Conservation (phyloP, 768 basidiomycete genomes). For the Hortiboletus campestris region DNA sequence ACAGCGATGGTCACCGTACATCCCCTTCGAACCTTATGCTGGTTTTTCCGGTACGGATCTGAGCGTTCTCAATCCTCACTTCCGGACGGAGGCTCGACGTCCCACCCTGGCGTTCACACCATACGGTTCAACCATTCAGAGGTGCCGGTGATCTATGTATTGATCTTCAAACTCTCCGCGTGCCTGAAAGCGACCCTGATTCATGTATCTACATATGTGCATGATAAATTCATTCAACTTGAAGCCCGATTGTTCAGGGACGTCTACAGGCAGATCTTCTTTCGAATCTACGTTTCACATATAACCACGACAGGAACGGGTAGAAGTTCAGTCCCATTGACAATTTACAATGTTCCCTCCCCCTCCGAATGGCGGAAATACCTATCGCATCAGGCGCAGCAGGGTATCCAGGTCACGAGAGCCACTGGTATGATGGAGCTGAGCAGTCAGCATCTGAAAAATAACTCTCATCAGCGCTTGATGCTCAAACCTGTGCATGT, state of each 20-base stretch:
- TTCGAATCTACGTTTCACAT: conserved; percentile 14
- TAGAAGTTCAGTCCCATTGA: conserved; percentile 10
- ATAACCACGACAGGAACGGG: conserved; percentile 27
- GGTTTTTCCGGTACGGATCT: background rate
- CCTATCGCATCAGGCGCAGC: conserved; percentile 3
- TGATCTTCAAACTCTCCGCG: conserved; percentile 13
- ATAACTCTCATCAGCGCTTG: background rate
- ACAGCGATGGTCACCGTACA: conserved; percentile 8
- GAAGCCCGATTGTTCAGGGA: conserved; percentile 20
- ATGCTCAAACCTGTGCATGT: conserved; percentile 2
- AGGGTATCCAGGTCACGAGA: background rate
- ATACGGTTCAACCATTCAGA: background rate
- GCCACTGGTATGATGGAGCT: background rate
- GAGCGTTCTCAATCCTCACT: background rate
- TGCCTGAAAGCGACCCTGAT: conserved; percentile 28
- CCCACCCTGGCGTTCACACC: background rate
- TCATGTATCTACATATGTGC: conserved; percentile 15
- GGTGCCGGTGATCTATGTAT: conserved; percentile 7
- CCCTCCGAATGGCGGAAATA: conserved; percentile 22
- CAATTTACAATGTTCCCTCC: conserved; percentile 4
- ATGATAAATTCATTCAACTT: conserved; percentile 17
- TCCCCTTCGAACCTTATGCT: background rate
- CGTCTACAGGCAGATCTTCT: conserved; percentile 16
- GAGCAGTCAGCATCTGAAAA: background rate
- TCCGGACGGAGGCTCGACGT: background rate